These are phyloP conservation scores for Pseudocercospora fuligena DNA, from an alignment of 2,329 filamentous ascomycete genomes.

Conservation along the genomic window DNA sequence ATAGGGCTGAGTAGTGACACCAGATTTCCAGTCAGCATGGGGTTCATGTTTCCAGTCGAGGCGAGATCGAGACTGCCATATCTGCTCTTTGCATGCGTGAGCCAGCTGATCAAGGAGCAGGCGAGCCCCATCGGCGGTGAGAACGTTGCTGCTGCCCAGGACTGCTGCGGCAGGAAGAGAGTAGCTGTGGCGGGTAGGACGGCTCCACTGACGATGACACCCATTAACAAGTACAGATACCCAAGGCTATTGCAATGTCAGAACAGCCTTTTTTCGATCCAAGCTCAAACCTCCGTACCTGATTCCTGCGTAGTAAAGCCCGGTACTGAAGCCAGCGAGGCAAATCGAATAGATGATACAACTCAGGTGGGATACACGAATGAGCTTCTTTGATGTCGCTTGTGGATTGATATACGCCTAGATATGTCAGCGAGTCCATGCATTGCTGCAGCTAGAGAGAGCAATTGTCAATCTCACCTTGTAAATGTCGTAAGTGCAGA, in stretches of 20 bases:
- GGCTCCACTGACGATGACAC: slow-evolving; percentile 81
- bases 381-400: slow-evolving; percentile 42
- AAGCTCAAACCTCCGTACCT: background rate
- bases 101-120: slow-evolving; percentile 74
- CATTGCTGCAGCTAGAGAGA: background rate
- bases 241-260: slow-evolving; percentile 41
- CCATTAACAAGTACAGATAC: slow-evolving; percentile 64
- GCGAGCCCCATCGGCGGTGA: slow-evolving; percentile 71
- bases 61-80: slow-evolving; percentile 70
- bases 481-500: slow-evolving; percentile 49
- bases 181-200: slow-evolving; percentile 62
- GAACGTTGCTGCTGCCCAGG: slow-evolving; percentile 70
- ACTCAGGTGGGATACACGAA: slow-evolving; percentile 46
- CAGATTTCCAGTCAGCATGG: slow-evolving; percentile 88
- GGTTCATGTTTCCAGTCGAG: slow-evolving; percentile 70
- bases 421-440: no score
- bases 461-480: slow-evolving; percentile 26
- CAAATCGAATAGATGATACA: slow-evolving; percentile 46
- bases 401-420: slow-evolving; percentile 44
- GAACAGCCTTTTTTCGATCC: no score
- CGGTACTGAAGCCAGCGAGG: slow-evolving; percentile 40
- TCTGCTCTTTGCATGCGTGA: slow-evolving; percentile 72
- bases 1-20: slow-evolving; percentile 76
- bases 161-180: slow-evolving; percentile 59
- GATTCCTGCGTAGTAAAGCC: slow-evolving; percentile 15